Evolutionary conservation across 2,329 filamentous ascomycete genomes (phyloP), one percentile per base, ranked within the genome.

Genomic region (Trichoderma citrinoviride): DNA sequence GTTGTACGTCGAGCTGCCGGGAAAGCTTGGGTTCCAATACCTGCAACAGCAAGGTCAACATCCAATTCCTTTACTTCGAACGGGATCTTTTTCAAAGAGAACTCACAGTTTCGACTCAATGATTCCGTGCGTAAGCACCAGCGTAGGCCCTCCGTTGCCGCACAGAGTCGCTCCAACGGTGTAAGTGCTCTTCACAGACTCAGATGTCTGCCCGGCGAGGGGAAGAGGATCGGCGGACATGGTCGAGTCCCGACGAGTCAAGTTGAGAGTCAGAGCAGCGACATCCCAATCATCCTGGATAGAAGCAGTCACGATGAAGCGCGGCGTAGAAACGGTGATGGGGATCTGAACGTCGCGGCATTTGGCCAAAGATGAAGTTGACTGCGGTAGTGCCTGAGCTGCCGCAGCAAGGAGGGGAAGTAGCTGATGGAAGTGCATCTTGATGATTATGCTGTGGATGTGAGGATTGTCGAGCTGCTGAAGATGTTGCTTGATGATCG

Each of bases 311-410:
- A 61, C 33, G 17, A 61, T 52, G 17, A 61, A 61, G 17, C 57
- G 57, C 52, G 57, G 33, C 17, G 23, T 29, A 29, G 57, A 61
- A 7, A 61, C 57, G 21, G 57, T 61, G 41, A 61, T 43, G 17
- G 46, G 57, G 46, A 61, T 61, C 17, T 61, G 47, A 23, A 61
- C 23, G n/a, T 61, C 58, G 27, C 37, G 46, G n/a, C 58, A 61
- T 15, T 25, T 10, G 8, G 21, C 47, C n/a, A n/a, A n/a, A n/a
- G n/a, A n/a, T 17, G 58, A 53, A 23, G 12, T 5, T 6, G 57
- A 21, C 29, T 61, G 57, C 33, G 57, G 57, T 10, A 61, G 8
- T 27, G 57, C 57, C 23, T 50, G 57, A n/a, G 23, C 57, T 10
- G 46, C 46, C 17, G 46, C 57, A 10, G 57, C 57, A 6, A 61